Base-by-base conservation (phyloP, 768 basidiomycete species). In the Hemileccinum impolitum region DNA sequence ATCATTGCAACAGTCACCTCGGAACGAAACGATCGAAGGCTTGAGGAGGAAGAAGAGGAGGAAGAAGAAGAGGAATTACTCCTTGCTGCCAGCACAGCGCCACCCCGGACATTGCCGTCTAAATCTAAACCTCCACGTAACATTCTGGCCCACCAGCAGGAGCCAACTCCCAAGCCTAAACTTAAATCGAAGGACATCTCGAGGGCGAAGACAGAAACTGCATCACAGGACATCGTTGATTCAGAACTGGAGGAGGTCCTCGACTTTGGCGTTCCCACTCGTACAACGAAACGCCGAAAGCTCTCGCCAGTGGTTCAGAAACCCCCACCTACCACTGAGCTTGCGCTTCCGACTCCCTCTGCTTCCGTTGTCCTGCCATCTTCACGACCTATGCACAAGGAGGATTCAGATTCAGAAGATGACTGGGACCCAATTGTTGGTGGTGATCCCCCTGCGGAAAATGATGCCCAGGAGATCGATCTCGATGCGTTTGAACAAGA, bases 381-480 rank as follows among this genome's bases (percentile, higher is more conserved):
- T 34, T 58, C 53, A 48, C 63, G 54, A 54, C 63, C 35, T 53
- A 65, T 34, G 43, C 60, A 41, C 31, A 67, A 58, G 55, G 56
- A 57, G 6, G 75, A 65, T 2, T 70, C 71, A 3, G 74, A 75
- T 17, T 67, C 76, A 4, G 81, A 81, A 35, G 73, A 70, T 17
- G 78, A 77, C 15, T 84, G 80, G 81, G 79, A 82, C 48, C 66
- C 70, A 38, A 74, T 80, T 32, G 54, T 63, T 14, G 60, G 55
- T 21, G 53, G 47, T 18, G 55, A 65, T 26, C 49, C 65, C 5
- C 56, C 47, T 2, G 52, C 19, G 14, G 71, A 64, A 26, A 61
- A 63, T 21, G 69, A 62, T 25, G 49, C 61, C 3, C 58, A 66
- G 45, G 69, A 71, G 45, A 70, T 72, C 18, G 70, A 70, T 36